Evolutionary conservation across 345 rosid species (phyloP), one percentile per base, ranked within the genome.

Genomic region (Microthlaspi erraticum): DNA sequence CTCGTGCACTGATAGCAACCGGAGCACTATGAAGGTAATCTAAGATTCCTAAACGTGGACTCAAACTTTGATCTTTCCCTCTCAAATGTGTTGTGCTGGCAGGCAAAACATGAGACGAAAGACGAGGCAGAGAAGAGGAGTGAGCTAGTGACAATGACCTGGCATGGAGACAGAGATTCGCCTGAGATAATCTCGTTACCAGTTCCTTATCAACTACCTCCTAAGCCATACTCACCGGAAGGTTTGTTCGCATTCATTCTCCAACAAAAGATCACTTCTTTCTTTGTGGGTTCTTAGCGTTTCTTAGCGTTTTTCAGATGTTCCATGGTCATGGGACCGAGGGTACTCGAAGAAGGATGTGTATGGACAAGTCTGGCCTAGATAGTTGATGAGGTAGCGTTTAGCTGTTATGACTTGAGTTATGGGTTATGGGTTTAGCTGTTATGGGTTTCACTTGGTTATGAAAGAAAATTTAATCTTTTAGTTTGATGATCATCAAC

Each of bases 241-340:
- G 98, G 97, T 93, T 11, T 13, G 43, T 44, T 36, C 3, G 3
- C 39, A 49, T 29, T 8, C 29, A 10, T 55, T 64, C 4, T 26
- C 23, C n/a, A 34, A 13, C 57, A 11, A 11, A 51, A 51, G 0
- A 34, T 17, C 39, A 29, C 14, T 64, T 36, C 29, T 44, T 54
- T 38, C 14, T 67, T 19, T 39, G 23, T 23, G 12, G 59, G 48
- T 67, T 52, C 20, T 43, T 38, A 23, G 9, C 7, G 33, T 9
- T 76, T 26, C 4, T 26, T 20, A 1, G 23, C 2, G 3, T 26
- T 38, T 64, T 56, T 56, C 90, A 91, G 99, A 94, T 79, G 81
- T 85, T 45, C 96, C 99, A 0, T 94, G 97, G 97, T 94, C 90
- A 19, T 91, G 99, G 99, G 97, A 91, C 78, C 77, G 93, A 66